Conservation (phyloP, 108 stramenopile genomes). For the Cyclotella baltica region DNA sequence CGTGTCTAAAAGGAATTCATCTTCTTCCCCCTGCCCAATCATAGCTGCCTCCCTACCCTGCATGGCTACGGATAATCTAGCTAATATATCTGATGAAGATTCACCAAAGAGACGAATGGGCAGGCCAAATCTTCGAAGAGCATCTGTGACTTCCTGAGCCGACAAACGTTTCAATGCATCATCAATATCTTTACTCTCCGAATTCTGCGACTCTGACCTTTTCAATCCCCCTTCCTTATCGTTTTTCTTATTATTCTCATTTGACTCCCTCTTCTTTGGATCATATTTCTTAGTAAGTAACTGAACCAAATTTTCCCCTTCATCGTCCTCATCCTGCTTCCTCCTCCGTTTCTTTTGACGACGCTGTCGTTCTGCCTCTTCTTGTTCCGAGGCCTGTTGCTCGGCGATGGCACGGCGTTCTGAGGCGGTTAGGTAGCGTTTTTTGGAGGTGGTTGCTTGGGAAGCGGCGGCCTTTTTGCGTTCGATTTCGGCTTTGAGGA, state of each 20-base stretch:
- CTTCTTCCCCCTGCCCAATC: conserved; percentile 60
- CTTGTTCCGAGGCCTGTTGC: conserved; percentile 14
- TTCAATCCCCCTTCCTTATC: background rate
- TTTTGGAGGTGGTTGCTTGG: background rate
- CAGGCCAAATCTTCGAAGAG: conserved; percentile 69
- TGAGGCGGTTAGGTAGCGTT: conserved; percentile 56
- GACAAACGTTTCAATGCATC: conserved; percentile 16
- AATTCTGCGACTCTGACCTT: background rate
- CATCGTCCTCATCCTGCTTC: conserved; percentile 5
- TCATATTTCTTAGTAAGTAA: conserved; percentile 31
- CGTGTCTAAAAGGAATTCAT: conserved; percentile 81
- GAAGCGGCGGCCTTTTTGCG: conserved; percentile 17
- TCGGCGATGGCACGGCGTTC: conserved; percentile 68
- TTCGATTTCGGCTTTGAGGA: conserved; percentile 43
- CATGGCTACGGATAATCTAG: conserved; percentile 62
- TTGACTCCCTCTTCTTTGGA: conserved; percentile 1
- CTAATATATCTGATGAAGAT: conserved; percentile 22
- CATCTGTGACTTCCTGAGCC: conserved; percentile 39
- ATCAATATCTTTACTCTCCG: conserved; percentile 13
- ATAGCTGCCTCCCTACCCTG: conserved; percentile 58
- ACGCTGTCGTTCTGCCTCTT: conserved; percentile 13
- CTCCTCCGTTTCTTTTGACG: conserved; percentile 10
- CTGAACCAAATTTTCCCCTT: conserved; percentile 30
- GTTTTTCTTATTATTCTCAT: background rate
- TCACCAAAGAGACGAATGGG: conserved; percentile 85